Conservation (phyloP, 2,329 filamentous ascomycete species). For the Macrophomina tecta region DNA sequence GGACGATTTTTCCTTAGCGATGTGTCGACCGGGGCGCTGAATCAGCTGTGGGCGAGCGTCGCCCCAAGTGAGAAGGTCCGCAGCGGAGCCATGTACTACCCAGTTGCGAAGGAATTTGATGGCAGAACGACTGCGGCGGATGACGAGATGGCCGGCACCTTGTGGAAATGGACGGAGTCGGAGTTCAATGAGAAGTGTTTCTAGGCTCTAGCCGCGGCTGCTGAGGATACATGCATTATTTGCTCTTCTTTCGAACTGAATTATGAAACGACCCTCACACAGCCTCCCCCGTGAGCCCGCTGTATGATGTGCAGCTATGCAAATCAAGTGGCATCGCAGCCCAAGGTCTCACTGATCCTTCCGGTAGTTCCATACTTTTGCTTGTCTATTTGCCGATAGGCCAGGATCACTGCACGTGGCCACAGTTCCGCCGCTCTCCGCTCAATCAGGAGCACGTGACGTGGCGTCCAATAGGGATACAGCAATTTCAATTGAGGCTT, state of each 20-base stretch:
- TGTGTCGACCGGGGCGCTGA: constrained; percentile 45
- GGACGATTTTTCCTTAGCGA: constrained; percentile 37
- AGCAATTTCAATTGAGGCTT: neutral
- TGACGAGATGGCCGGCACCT: constrained; percentile 39
- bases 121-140: constrained; percentile 39
- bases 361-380: no score
- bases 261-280: no score
- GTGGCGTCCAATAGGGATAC: neutral
- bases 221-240: no score
- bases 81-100: constrained; percentile 52
- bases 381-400: no score
- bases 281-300: no score
- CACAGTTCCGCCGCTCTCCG: no score
- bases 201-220: neutral
- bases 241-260: no score
- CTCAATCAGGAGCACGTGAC: neutral
- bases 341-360: no score
- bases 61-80: constrained; percentile 41
- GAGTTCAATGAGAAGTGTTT: constrained; percentile 34
- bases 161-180: constrained; percentile 47
- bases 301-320: no score
- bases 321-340: no score
- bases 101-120: constrained; percentile 37
- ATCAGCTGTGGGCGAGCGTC: constrained; percentile 52
- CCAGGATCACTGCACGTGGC: neutral